phyloP scores from a whole-genome alignment of 2,329 filamentous ascomycete species.

The Escovopsis sp. region DNA sequence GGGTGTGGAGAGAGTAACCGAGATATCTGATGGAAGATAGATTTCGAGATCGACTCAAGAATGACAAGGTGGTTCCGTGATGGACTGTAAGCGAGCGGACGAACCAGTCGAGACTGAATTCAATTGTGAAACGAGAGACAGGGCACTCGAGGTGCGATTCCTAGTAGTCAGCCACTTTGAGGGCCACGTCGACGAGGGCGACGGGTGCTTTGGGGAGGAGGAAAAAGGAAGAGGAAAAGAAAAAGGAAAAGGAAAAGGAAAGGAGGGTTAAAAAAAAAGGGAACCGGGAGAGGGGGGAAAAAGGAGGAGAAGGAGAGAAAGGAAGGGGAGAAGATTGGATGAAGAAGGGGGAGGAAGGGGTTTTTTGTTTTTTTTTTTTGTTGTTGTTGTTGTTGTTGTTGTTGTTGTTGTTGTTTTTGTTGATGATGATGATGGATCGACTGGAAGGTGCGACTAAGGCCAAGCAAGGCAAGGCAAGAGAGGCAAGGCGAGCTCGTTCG shows the following conservation, averaged over 20 bases:
- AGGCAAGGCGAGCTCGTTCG: background rate
- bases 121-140: no score
- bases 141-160: no score
- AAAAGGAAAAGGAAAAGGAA: slow-evolving; percentile 1
- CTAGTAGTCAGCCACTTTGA: no score
- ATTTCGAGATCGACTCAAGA: no score
- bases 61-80: no score
- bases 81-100: background rate
- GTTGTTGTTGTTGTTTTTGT: no score
- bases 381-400: no score
- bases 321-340: background rate
- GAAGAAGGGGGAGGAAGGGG: background rate
- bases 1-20: no score
- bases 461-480: background rate
- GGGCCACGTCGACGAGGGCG: no score
- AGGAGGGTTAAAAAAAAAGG: background rate
- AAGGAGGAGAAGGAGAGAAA: slow-evolving; percentile 5
- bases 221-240: background rate
- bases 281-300: slow-evolving; percentile 5
- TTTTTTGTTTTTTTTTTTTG: no score
- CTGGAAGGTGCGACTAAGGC: background rate
- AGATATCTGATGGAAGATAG: no score
- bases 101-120: background rate
- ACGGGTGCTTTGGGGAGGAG: no score
- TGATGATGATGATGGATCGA: background rate